Base-by-base conservation (phyloP, 345 rosid species). In the Citrus cavaleriei region DNA sequence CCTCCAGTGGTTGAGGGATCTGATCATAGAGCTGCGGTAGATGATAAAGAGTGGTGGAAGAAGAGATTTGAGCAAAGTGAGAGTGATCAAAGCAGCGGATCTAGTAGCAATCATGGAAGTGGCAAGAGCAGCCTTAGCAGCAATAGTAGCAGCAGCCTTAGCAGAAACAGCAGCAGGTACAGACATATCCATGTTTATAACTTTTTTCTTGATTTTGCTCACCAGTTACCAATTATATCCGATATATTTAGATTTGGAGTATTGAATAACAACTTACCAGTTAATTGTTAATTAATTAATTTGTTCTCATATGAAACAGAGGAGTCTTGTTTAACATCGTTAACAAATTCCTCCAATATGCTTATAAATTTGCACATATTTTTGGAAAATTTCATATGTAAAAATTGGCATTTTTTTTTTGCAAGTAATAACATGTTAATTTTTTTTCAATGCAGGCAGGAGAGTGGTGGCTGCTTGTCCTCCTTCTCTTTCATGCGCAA, bases 31-130 rank as follows among this genome's bases (percentile, higher is more conserved):
- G 61, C 22, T 25, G 89, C 60, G 14, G 51, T 46, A 46, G 51
- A 46, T 46, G 94, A 89, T 54, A 81, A 84, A 78, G 93, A 93
- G 30, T 91, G 97, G 95, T 91, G 94, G 97, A 89, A 85, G 87
- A 88, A 80, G 63, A 85, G 84, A 76, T 69, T 68, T 69, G 84
- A 74, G 1, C 76, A 83, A 10, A 81, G 69, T 51, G 85, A 84
- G 75, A 86, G 84, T 66, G 93, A 87, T 46, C 51, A 3, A 71
- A 84, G 84, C 28, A 76, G 73, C 63, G 80, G 85, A 73, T 86
- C 80, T 6, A 87, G 85, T 55, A 63, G 78, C 16, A 83, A 80
- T 37, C 76, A 83, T 24, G 80, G 85, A 30, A 89, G 94, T 78
- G 77, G 82, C 49, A 85, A 89, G 74, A 87, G 90, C 85, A 89